Evolutionary conservation across 2,329 filamentous ascomycete species (phyloP), one percentile per base, ranked within the genome.

Genomic region (Fusarium sp.): DNA sequence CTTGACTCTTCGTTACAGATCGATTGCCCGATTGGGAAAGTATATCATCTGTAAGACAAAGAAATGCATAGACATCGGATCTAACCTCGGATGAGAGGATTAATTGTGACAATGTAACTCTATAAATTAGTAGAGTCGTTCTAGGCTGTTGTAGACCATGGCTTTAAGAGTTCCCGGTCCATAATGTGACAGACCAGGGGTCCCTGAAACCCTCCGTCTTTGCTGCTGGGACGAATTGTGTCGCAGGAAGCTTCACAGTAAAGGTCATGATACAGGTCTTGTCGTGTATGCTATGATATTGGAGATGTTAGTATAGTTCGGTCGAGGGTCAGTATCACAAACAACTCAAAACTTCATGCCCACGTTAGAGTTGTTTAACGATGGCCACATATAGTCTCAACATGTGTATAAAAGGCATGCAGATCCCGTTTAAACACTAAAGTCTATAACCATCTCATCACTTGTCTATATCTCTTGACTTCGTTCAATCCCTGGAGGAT

Each of bases 181-280:
- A 19, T 63, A 55, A 47, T 52, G 63, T 28, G 40, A 54, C 51
- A 49, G 17, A 21, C 34, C 51, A 46, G 64, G 59, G 59, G 67
- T 67, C 59, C 50, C 56, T 67, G 65, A 67, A 67, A 67, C 65
- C 14, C 56, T 65, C 30, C 58, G 53, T 12, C 39, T 60, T 12
- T 17, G 20, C 14, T 30, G 46, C 47, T 71, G 65, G 58, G 57
- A 67, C 69, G 51, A 47, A 43, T 24, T 47, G 21, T 39, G 70
- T 67, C 49, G 45, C 70, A 73, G 51, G 54, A 43, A 56, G 42
- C 45, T 52, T 67, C 30, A 34, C 39, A 47, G 48, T 39, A 47
- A 39, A 39, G 19, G 45, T 42, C 46, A 49, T 57, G 65, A 68
- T 62, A 71, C 68, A 53, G 19, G 45, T 32, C 52, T 32, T 56